Evolutionary conservation across 768 basidiomycete genomes (phyloP), one percentile per base, ranked within the genome.

Genomic region (Obba rivulosa): DNA sequence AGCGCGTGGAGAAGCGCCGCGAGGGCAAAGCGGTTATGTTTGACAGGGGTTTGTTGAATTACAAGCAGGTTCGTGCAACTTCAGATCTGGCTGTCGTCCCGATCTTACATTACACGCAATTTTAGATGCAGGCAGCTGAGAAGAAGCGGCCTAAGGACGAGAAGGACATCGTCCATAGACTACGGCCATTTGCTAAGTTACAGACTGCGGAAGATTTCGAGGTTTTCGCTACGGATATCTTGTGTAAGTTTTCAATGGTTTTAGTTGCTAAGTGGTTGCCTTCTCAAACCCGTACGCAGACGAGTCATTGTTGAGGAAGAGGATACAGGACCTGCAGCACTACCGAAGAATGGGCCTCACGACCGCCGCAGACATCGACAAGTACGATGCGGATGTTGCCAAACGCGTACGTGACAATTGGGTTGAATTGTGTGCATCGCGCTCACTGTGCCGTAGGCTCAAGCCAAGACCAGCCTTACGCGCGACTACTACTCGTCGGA

Each of bases 141-240:
- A 88, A 94, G 70, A 97, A 96, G 63, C 75, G 92, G 16, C 78
- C 79, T 8, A 85, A 87, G 57, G 95, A 97, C 53, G 94, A 98
- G 59, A 81, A 87, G 55, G 96, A 98, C 53, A 84, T 97, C 47
- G 67, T 92, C 20, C 83, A 91, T 57, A 82, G 93, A 21, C 75
- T 94, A 46, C 87, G 94, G 54, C 90, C 92, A 2, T 97, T 97
- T 65, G 81, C 95, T 22, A 81, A 85, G 45, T 70, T 98, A 31
- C 93, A 96, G 63, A 93, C 92, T 0, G 85, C 87, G 1, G 82
- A 88, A 50, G 95, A 99, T 60, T 94, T 86, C 57, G 96, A 99
- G 63, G 74, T 74, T 3, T 89, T 98, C 61, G 74, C 85, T 4
- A 78, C 92, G 10, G 95, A 96, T 47, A 78, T 98, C 50, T 75